Conservation (phyloP, 768 basidiomycete species). For the Tricholoma sp. region DNA sequence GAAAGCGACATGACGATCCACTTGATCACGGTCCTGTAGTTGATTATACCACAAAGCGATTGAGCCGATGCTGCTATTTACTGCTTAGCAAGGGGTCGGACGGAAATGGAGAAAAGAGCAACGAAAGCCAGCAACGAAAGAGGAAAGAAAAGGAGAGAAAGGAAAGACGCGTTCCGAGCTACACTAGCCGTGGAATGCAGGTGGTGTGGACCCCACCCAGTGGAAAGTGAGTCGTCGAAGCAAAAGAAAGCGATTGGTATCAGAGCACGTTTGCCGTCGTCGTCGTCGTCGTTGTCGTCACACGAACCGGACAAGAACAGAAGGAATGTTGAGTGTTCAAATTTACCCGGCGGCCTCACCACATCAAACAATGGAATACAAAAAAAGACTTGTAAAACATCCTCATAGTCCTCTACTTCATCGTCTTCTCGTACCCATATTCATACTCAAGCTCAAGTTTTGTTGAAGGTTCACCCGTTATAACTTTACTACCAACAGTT, state of each 20-base stretch:
- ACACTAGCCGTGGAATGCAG: constrained; percentile 19
- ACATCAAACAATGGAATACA: not conserved
- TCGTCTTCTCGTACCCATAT: no score
- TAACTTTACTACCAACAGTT: no score
- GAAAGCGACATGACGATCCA: constrained; percentile 43
- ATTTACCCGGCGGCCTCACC: not conserved
- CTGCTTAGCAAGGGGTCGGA: constrained; percentile 13
- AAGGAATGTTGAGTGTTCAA: not conserved
- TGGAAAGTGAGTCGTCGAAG: constrained; percentile 28
- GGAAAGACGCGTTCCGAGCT: constrained; percentile 34
- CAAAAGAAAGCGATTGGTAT: constrained; percentile 19
- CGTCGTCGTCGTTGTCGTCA: constrained; percentile 8
- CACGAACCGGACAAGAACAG: constrained; percentile 4
- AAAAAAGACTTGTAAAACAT: no score
- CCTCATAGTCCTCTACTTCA: not conserved
- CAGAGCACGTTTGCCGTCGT: constrained; percentile 11
- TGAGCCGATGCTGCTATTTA: constrained; percentile 10
- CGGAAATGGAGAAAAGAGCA: constrained; percentile 15
- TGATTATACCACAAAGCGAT: constrained; percentile 15
- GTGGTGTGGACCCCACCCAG: constrained; percentile 25
- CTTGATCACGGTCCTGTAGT: constrained; percentile 10
- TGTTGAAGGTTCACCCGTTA: no score
- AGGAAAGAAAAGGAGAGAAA: constrained; percentile 31
- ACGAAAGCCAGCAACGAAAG: constrained; percentile 17
- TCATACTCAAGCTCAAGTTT: no score